Conservation (phyloP, 129 eudicot genomes). For the Rutidosis leptorrhynchoides region DNA sequence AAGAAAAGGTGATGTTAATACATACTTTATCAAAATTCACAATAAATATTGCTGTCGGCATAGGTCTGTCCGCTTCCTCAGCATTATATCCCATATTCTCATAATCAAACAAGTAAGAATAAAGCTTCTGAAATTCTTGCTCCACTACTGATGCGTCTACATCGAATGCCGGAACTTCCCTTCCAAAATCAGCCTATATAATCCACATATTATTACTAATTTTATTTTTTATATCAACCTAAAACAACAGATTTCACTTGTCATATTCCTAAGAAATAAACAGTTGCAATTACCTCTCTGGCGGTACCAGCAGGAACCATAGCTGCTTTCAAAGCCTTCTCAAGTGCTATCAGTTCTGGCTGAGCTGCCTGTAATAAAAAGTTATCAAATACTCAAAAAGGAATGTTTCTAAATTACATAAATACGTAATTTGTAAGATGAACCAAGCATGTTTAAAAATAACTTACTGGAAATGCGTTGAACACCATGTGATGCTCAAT, state of each 20-base stretch:
- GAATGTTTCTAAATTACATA: not conserved
- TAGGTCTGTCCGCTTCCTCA: conserved; percentile 71
- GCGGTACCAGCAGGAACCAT: conserved; percentile 82
- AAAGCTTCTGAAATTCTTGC: conserved; percentile 81
- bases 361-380: conserved; percentile 61
- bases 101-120: conserved; percentile 73
- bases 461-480: conserved; percentile 78
- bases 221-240: conserved; percentile 20
- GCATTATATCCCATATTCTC: conserved; percentile 52
- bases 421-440: not conserved
- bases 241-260: conserved; percentile 2
- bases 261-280: conserved; percentile 6
- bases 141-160: conserved; percentile 89
- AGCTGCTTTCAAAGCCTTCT: conserved; percentile 65
- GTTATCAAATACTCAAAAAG: conserved; percentile 15
- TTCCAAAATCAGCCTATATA: conserved; percentile 81
- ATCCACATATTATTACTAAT: conserved; percentile 9
- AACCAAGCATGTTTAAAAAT: conserved; percentile 17
- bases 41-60: conserved; percentile 83
- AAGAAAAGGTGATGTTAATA: conserved; percentile 7
- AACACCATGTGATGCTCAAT: conserved; percentile 96
- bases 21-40: conserved; percentile 94
- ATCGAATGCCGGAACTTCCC: conserved; percentile 91
- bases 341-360: conserved; percentile 84
- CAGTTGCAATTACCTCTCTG: conserved; percentile 64